Evolutionary conservation across 225 moss, liverwort and hornwort genomes (phyloP), one percentile per base, ranked within the genome.

Genomic region (Takakia lepidozioides): DNA sequence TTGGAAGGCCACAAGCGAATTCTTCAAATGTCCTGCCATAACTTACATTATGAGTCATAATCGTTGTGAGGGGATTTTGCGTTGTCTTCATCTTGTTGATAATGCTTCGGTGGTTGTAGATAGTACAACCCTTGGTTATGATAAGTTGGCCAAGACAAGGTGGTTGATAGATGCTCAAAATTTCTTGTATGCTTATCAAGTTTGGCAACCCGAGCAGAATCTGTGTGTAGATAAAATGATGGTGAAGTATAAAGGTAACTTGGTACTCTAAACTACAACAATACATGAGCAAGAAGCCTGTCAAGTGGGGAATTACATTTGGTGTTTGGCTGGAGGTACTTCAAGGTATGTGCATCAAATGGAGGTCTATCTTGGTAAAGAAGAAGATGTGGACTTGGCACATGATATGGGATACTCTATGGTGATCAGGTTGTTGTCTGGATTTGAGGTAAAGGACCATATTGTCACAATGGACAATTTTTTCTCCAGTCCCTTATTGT

Each of bases 281-380:
- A n/a, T n/a, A n/a, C n/a, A n/a, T n/a, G n/a, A n/a, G n/a, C n/a
- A n/a, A n/a, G n/a, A n/a, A n/a, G n/a, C n/a, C n/a, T n/a, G n/a
- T n/a, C 46, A n/a, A n/a, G n/a, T 14, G 20, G 46, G 46, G 2
- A 25, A 25, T 9, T 25, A 46, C 4, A 2, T 46, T 11, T 24
- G 25, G 46, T 46, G 46, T 25, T n/a, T 25, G 14, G 46, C 46
- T 25, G 27, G 27, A 10, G 5, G 13, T 10, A 2, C 13, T 8
- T 46, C 46, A 1, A 46, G 27, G 46, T 46, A 46, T 46, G 46
- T 46, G 25, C 46, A 46, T 11, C 10, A 26, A 14, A 25, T 46
- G 11, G 3, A 25, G 11, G 25, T 25, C 16, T 25, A n/a, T 25
- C 25, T 25, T 1, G 46, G 25, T 10, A 4, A 9, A 25, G 25